Conservation (phyloP, 164 flowering plant species). For the Macadamia integrifolia region DNA sequence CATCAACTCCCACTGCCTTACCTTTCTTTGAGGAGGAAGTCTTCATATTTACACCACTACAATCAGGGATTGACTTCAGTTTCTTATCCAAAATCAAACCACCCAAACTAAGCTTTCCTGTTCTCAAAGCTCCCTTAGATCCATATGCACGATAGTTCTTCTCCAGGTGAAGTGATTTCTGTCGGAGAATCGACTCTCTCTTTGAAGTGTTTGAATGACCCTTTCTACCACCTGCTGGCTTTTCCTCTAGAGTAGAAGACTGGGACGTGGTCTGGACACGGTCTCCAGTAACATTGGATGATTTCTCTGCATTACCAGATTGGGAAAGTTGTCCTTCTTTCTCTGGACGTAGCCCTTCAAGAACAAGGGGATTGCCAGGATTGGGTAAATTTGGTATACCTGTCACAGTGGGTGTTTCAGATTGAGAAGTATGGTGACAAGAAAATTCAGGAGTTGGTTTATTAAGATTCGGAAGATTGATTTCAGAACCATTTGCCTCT, state of each 20-base stretch:
- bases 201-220: conserved; percentile 41
- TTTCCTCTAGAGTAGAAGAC: conserved; percentile 39
- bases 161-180: conserved; percentile 69
- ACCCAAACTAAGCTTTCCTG: conserved; percentile 35
- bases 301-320: conserved; percentile 28
- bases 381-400: conserved; percentile 35
- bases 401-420: conserved; percentile 26
- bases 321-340: conserved; percentile 32
- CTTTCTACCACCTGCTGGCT: conserved; percentile 43
- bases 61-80: conserved; percentile 51
- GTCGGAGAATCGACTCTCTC: conserved; percentile 66
- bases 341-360: conserved; percentile 28
- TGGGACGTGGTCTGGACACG: conserved; percentile 19
- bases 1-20: conserved; percentile 37
- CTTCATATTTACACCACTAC: conserved; percentile 42
- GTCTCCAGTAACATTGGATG: conserved; percentile 31
- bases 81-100: conserved; percentile 68
- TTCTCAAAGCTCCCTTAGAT: conserved; percentile 53
- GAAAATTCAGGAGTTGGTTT: conserved; percentile 11
- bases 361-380: conserved; percentile 28
- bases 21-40: conserved; percentile 41
- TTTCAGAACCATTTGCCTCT: conserved; percentile 35
- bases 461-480: conserved; percentile 22
- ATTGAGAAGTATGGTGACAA: conserved; percentile 32
- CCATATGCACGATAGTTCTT: conserved; percentile 45